Evolutionary conservation across 345 rosid species (phyloP), one percentile per base, ranked within the genome.

Genomic region (Linum usitatissimum): DNA sequence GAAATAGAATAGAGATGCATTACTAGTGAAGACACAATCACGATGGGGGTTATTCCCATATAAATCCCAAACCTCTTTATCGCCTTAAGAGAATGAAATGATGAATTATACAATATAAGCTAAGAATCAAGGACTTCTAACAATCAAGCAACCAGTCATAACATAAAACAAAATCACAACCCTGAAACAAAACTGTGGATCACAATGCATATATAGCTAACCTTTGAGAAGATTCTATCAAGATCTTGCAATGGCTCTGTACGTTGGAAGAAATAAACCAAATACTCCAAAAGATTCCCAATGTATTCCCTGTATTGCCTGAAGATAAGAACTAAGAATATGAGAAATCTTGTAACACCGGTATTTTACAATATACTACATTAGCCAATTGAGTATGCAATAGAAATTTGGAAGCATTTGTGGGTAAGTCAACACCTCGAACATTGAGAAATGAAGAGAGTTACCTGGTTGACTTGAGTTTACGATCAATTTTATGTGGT

Each of bases 241-340:
- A 94, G 80, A 80, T 94, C 99, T 81, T 86, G 92, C 80, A 94
- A 70, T 6, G 99, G 99, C 74, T 90, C 95, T 5, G 93, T 88
- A 66, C 99, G 82, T 73, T 90, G 85, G 66, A 88, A 94, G 74
- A 86, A 84, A 73, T 78, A 66, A 48, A 82, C 67, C 60, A 94
- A 78, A 83, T 90, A 83, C 80, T 80, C 95, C 15, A 94, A 73
- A 58, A 90, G 73, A 64, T 86, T 85, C 73, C 78, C 86, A 84
- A 86, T 64, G 67, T 94, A 88, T 66, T 86, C 83, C 80, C 65
- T 81, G 77, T 86, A 88, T 65, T 86, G 90, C 81, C 96, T 94
- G 83, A 73, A 67, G 39, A 63, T 45, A 45, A 45, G 64, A 56
- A 71, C 60, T 31, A 28, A 23, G 28, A 61, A 9, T 55, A 45